Conservation (phyloP, 352 stramenopile genomes). For the Phytopythium kandeliae region DNA sequence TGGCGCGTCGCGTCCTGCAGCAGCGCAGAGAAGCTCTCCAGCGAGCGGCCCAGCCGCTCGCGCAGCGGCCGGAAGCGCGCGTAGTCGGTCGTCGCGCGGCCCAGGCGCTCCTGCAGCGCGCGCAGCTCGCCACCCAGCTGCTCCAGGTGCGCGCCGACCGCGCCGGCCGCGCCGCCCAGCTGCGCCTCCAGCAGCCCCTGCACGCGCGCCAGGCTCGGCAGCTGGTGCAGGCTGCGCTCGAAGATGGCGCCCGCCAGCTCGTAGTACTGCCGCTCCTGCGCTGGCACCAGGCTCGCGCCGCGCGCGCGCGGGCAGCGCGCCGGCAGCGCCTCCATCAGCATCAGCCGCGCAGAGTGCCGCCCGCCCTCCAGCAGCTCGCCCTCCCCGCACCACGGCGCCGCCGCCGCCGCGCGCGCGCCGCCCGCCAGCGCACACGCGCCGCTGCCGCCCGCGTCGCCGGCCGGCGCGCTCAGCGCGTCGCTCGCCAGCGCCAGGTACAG, state of each 20-base stretch:
- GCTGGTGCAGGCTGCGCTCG: conserved; percentile 79
- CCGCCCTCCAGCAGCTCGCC: conserved; percentile 41
- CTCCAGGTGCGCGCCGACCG: conserved; percentile 59
- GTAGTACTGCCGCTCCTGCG: conserved; percentile 48
- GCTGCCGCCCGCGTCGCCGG: conserved; percentile 7
- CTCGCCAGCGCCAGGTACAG: conserved; percentile 60
- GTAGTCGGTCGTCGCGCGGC: conserved; percentile 23
- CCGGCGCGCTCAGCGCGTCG: conserved; percentile 25
- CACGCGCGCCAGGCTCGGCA: conserved; percentile 77
- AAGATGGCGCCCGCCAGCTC: conserved; percentile 77
- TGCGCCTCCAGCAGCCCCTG: conserved; percentile 70
- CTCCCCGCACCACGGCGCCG: conserved; percentile 17
- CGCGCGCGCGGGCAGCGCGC: conserved; percentile 32
- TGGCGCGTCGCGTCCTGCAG: conserved; percentile 64
- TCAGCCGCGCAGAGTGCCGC: conserved; percentile 42
- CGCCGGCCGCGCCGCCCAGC: conserved; percentile 61
- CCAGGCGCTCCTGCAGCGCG: conserved; percentile 43
- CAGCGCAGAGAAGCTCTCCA: conserved; percentile 66
- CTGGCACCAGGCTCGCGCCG: conserved; percentile 5
- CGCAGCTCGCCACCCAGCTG: conserved; percentile 57
- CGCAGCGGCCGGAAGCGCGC: conserved; percentile 49
- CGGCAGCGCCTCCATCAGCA: conserved; percentile 33
- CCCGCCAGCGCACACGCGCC: too few species aligned
- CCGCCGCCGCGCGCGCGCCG: conserved; percentile 5
- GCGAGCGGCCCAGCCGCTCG: conserved; percentile 40